phyloP scores from a whole-genome alignment of 345 rosid species.

The Iberis pinnata region DNA sequence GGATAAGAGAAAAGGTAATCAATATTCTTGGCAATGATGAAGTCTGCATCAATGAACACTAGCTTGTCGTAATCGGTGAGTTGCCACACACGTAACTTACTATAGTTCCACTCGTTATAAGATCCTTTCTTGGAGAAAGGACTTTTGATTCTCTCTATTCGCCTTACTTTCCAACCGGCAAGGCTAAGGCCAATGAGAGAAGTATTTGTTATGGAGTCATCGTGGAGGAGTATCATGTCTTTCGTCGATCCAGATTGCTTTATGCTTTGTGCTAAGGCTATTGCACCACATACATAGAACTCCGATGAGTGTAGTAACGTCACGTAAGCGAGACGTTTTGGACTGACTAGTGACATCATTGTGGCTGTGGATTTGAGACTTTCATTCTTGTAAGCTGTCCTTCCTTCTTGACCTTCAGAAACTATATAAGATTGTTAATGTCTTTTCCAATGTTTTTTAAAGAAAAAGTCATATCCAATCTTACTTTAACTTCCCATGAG shows the following conservation, averaged over 20 bases:
- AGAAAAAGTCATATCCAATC: no score
- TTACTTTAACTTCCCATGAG: no score
- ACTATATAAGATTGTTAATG: no score
- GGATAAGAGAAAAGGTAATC: slow-evolving; percentile 56
- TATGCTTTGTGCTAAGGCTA: slow-evolving; percentile 77
- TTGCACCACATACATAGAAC: slow-evolving; percentile 84
- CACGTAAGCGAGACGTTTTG: slow-evolving; percentile 59
- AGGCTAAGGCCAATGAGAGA: slow-evolving; percentile 43
- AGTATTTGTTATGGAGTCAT: slow-evolving; percentile 34
- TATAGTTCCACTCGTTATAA: slow-evolving; percentile 91
- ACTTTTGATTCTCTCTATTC: slow-evolving; percentile 48
- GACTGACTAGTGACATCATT: no score
- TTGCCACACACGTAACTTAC: slow-evolving; percentile 78
- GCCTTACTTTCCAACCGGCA: slow-evolving; percentile 59
- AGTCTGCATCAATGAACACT: slow-evolving; percentile 68
- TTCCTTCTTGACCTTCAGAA: slow-evolving; percentile 26
- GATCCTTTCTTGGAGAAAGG: slow-evolving; percentile 46
- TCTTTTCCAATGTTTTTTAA: no score
- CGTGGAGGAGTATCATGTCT: slow-evolving; percentile 69
- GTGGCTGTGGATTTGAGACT: not conserved
- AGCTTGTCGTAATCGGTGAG: slow-evolving; percentile 49
- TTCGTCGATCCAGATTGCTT: slow-evolving; percentile 38
- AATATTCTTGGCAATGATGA: slow-evolving; percentile 46
- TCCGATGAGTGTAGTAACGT: slow-evolving; percentile 85
- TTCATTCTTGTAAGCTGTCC: slow-evolving; percentile 18